phyloP scores from a whole-genome alignment of 129 eudicot genomes.

The Sambucus nigra region DNA sequence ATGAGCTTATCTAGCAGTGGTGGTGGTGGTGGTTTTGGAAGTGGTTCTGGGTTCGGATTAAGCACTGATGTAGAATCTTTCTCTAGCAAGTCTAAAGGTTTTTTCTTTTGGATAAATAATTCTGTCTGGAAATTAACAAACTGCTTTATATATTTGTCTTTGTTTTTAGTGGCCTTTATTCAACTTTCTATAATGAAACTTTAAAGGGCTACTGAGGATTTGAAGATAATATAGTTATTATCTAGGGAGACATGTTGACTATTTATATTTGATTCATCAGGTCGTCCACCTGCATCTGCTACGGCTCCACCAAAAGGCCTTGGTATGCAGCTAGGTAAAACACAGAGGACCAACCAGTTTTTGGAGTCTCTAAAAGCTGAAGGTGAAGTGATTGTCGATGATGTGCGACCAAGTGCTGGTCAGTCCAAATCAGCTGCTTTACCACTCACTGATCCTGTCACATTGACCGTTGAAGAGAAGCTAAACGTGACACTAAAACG shows the following conservation, averaged over 20 bases:
- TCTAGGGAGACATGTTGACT: background rate
- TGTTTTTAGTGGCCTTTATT: background rate
- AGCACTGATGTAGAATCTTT: constrained; percentile 60
- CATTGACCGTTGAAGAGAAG: constrained; percentile 85
- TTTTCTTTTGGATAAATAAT: constrained; percentile 18
- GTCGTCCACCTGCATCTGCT: constrained; percentile 76
- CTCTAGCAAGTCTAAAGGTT: constrained; percentile 78
- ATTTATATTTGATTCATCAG: constrained; percentile 20
- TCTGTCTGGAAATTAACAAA: background rate
- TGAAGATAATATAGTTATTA: background rate
- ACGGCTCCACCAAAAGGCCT: constrained; percentile 81
- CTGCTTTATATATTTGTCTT: background rate
- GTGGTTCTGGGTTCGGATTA: constrained; percentile 77
- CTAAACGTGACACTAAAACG: constrained; percentile 68
- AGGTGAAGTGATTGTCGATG: constrained; percentile 85
- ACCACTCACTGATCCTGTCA: constrained; percentile 83
- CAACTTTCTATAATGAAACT: background rate
- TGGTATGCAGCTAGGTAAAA: constrained; percentile 92
- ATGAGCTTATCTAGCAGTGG: constrained; percentile 32
- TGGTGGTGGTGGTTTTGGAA: constrained; percentile 70
- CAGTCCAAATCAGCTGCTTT: constrained; percentile 59
- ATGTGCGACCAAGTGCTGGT: constrained; percentile 68
- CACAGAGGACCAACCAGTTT: constrained; percentile 72
- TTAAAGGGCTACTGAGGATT: background rate
- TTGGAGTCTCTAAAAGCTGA: constrained; percentile 96